A percentile compares a stretch with the other conserved stretches of the same genome.
phyloP scores from a whole-genome alignment of 192 early-diverging fungal genomes.

The Paraglomus occultum region DNA sequence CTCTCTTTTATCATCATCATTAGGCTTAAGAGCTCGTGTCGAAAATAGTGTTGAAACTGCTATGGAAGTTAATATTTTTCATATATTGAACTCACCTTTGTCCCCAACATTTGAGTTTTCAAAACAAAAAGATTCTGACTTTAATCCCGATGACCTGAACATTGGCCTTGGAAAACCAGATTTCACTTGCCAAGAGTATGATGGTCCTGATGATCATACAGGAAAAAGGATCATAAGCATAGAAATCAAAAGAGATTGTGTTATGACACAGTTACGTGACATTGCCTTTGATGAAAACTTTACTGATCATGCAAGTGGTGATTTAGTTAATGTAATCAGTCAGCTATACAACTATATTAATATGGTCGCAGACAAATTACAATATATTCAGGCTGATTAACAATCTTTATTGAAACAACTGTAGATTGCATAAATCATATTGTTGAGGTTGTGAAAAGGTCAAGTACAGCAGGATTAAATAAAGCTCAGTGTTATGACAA shows the following conservation, averaged over 20 bases:
- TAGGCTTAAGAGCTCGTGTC: slow-evolving; percentile 27
- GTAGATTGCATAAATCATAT: too few species aligned
- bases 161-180: slow-evolving; percentile 13
- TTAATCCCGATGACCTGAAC: slow-evolving; percentile 24
- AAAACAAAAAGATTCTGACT: slow-evolving; percentile 22
- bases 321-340: slow-evolving; percentile 15
- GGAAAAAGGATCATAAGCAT: slow-evolving; percentile 18
- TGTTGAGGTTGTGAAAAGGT: too few species aligned
- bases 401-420: too few species aligned
- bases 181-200: slow-evolving; percentile 22
- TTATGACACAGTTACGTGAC: slow-evolving; percentile 13
- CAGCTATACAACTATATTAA: slow-evolving; percentile 26
- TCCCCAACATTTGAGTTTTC: slow-evolving; percentile 20
- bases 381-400: too few species aligned
- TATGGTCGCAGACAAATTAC: slow-evolving; percentile 17
- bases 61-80: slow-evolving; percentile 26
- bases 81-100: slow-evolving; percentile 17
- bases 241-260: slow-evolving; percentile 16
- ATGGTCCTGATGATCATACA: slow-evolving; percentile 15
- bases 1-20: not conserved
- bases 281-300: slow-evolving; percentile 4
- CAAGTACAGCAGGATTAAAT: too few species aligned
- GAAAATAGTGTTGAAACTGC: slow-evolving; percentile 24
- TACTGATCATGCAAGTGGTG: slow-evolving; percentile 19
- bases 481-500: too few species aligned